Conservation (phyloP, 2,329 filamentous ascomycete species). For the Cercospora citrullina region DNA sequence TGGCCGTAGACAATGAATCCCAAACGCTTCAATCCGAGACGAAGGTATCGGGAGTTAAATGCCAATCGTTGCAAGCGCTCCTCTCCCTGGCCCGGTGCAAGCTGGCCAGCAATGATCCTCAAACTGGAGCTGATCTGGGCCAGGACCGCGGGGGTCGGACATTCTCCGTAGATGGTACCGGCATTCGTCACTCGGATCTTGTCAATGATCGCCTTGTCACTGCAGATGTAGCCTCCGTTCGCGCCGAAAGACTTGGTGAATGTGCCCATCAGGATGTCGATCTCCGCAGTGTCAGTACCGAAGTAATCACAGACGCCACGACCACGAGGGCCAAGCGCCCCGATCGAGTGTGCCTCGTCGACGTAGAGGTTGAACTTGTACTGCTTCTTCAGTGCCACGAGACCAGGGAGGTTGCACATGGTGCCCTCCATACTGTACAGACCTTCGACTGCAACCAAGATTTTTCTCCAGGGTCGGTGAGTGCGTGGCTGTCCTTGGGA, state of each 20-base stretch:
- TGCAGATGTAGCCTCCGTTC: conserved; percentile 93
- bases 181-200: conserved; percentile 86
- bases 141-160: conserved; percentile 81
- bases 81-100: conserved; percentile 87
- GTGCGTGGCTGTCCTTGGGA: conserved; percentile 95
- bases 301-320: conserved; percentile 98
- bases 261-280: conserved; percentile 97
- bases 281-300: conserved; percentile 78
- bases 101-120: conserved; percentile 83
- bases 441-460: conserved; percentile 91
- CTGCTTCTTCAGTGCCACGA: conserved; percentile 82
- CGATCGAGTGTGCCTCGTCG: conserved; percentile 94
- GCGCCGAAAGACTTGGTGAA: conserved; percentile 98
- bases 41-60: conserved; percentile 98
- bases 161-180: conserved; percentile 82
- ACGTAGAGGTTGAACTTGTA: conserved; percentile 98
- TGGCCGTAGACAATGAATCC: conserved; percentile 97
- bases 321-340: conserved; percentile 83
- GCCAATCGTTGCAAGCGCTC: conserved; percentile 93
- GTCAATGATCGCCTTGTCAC: conserved; percentile 85
- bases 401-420: conserved; percentile 93
- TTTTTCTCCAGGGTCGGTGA: conserved; percentile 99
- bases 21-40: conserved; percentile 91
- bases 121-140: conserved; percentile 87
- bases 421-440: conserved; percentile 99